A percentile compares a stretch with the other conserved stretches of the same genome.
These are phyloP conservation scores for Fusarium cyanostomum DNA, from an alignment of 2,329 filamentous ascomycete genomes.

Conservation along the genomic window DNA sequence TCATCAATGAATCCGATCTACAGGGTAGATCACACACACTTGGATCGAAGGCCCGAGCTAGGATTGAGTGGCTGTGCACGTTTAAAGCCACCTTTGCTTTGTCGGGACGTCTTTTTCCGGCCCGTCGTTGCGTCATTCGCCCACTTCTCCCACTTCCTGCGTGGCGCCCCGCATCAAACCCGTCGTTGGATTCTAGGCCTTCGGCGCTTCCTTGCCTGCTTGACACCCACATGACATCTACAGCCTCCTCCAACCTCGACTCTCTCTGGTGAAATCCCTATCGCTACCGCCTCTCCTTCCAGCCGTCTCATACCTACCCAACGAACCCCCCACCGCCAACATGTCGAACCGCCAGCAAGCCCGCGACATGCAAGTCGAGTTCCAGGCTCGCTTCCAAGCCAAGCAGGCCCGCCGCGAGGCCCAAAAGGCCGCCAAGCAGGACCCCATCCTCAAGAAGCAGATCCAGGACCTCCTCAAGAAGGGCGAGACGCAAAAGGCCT, in stretches of 20 bases:
- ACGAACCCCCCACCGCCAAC: conserved; percentile 23
- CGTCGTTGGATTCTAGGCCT: conserved; percentile 25
- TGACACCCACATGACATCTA: conserved; percentile 41
- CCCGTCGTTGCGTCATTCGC: conserved; percentile 36
- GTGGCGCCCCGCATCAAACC: conserved; percentile 31
- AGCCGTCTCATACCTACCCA: neutral
- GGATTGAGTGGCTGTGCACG: conserved; percentile 14
- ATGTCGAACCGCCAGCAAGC: conserved; percentile 69
- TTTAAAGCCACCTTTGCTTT: conserved; percentile 4
- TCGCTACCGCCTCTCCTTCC: neutral
- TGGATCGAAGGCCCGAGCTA: neutral
- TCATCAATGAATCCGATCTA: neutral
- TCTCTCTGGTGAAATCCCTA: neutral
- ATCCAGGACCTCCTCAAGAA: conserved; percentile 71
- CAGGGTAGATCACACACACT: too few species aligned
- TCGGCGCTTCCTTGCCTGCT: conserved; percentile 30
- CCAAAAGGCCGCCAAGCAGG: conserved; percentile 68
- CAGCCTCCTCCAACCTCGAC: conserved; percentile 7
- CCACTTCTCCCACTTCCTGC: conserved; percentile 27
- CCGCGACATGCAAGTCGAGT: conserved; percentile 70
- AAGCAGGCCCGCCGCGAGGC: conserved; percentile 70
- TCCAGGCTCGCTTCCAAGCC: conserved; percentile 70
- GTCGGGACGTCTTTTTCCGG: conserved; percentile 21
- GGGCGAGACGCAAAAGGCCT: conserved; percentile 70
- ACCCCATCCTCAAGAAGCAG: conserved; percentile 69